phyloP scores from a whole-genome alignment of 441 rosid genomes.

The Euphorbia celastroides region DNA sequence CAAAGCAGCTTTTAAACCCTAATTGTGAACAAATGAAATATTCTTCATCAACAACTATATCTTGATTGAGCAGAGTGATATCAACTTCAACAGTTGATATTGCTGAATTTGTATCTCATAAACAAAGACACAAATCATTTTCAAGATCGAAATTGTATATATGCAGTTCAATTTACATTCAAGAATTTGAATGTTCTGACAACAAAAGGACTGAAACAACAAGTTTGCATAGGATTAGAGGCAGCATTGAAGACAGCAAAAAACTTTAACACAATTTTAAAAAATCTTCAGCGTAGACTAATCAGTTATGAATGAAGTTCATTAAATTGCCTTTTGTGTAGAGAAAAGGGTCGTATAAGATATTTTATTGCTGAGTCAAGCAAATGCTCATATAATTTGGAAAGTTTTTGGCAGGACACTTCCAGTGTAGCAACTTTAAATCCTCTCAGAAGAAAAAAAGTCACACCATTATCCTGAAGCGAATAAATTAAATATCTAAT shows the following conservation, averaged over 20 bases:
- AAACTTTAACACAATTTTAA: not conserved
- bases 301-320: not conserved
- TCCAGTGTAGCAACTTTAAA: not conserved
- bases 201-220: not conserved
- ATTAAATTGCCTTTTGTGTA: not conserved
- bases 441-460: not conserved
- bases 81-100: not conserved
- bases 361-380: not conserved
- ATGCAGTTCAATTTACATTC: not conserved
- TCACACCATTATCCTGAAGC: not conserved
- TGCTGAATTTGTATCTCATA: not conserved
- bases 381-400: not conserved
- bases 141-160: not conserved
- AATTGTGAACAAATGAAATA: slow-evolving; percentile 6
- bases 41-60: not conserved
- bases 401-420: not conserved
- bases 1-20: slow-evolving; percentile 89
- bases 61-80: not conserved
- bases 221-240: not conserved
- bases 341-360: not conserved
- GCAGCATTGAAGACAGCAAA: not conserved
- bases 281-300: not conserved
- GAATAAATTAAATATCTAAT: not conserved
- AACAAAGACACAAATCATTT: not conserved
- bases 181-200: not conserved